Evolutionary conservation across 2,329 filamentous ascomycete species (phyloP).

Genomic region (Xylariaceae sp.): DNA sequence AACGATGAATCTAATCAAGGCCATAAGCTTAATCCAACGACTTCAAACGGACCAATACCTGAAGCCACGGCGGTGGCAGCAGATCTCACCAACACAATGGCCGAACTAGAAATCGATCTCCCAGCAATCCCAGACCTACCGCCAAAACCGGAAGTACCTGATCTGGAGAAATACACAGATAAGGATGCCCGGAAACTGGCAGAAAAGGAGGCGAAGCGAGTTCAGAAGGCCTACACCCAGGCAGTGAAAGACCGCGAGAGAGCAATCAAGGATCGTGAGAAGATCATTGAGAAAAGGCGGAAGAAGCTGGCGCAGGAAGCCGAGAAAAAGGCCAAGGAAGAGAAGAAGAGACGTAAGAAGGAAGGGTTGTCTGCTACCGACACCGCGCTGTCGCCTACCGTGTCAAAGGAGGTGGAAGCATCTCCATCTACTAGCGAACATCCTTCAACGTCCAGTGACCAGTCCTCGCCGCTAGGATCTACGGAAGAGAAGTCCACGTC

Average conservation of each 20-base stretch:
- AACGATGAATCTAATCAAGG: neutral
- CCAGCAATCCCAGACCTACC: slow-evolving; percentile 48
- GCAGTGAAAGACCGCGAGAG: slow-evolving; percentile 62
- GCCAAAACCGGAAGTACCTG: slow-evolving; percentile 47
- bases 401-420: neutral
- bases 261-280: slow-evolving; percentile 57
- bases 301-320: slow-evolving; percentile 35
- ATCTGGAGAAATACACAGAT: slow-evolving; percentile 55
- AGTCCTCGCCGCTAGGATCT: neutral
- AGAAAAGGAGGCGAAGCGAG: slow-evolving; percentile 60
- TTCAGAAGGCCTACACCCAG: slow-evolving; percentile 59
- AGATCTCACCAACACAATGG: slow-evolving; percentile 18
- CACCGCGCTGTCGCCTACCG: neutral
- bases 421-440: neutral
- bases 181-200: slow-evolving; percentile 62
- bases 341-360: slow-evolving; percentile 25
- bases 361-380: slow-evolving; percentile 9
- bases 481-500: slow-evolving; percentile 11
- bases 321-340: slow-evolving; percentile 38
- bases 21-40: neutral
- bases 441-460: neutral
- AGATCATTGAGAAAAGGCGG: slow-evolving; percentile 51
- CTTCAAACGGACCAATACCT: neutral
- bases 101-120: slow-evolving; percentile 30
- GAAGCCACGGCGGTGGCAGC: slow-evolving; percentile 9